Conservation (phyloP, 306 rosid genomes). For the Inga leiocalycina region DNA sequence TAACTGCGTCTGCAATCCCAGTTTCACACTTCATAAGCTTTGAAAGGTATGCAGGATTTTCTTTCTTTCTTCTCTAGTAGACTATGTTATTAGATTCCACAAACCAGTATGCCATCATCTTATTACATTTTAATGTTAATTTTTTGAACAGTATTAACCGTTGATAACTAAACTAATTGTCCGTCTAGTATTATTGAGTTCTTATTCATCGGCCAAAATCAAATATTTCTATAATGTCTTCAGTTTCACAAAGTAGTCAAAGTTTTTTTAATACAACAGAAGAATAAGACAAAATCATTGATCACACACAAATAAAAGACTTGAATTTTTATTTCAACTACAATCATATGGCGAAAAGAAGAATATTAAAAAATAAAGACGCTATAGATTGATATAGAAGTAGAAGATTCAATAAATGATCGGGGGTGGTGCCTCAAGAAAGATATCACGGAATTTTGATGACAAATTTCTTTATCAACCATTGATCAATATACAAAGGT, state of each 20-base stretch:
- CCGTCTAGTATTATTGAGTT: background rate
- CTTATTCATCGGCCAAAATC: background rate
- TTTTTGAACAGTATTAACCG: background rate
- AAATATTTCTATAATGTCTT: background rate
- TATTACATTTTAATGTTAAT: background rate
- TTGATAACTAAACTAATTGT: background rate
- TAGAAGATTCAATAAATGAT: background rate
- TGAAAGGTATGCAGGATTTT: constrained; percentile 16
- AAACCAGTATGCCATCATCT: background rate
- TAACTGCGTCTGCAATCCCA: constrained; percentile 70
- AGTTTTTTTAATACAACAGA: background rate
- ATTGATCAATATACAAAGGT: background rate
- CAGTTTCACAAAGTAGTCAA: constrained; percentile 5
- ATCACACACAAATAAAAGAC: background rate
- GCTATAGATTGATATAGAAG: background rate
- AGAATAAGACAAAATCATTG: background rate
- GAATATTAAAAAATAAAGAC: background rate
- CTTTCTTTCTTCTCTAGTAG: background rate
- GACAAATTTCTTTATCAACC: background rate
- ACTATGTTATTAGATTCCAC: constrained; percentile 6
- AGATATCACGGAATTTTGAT: background rate
- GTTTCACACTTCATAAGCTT: constrained; percentile 42
- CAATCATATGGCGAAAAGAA: background rate
- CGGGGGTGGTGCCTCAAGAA: background rate
- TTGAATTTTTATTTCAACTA: background rate